Conservation (phyloP, 306 rosid genomes). For the Gleditsia sinensis region DNA sequence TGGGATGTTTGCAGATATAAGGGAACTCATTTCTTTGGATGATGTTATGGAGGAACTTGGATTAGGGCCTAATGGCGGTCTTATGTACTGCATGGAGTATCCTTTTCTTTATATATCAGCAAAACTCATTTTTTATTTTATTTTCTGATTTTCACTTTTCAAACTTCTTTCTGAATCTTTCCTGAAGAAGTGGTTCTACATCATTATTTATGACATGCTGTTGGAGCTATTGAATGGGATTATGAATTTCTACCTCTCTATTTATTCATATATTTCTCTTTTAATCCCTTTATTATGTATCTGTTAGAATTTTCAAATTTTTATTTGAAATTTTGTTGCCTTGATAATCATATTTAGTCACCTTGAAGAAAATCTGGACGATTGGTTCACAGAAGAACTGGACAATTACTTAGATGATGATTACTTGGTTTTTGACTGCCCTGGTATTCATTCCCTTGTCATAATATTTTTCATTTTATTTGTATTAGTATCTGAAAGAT, state of each 20-base stretch:
- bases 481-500: background rate
- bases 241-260: background rate
- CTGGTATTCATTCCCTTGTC: constrained; percentile 56
- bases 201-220: background rate
- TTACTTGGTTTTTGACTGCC: constrained; percentile 90
- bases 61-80: constrained; percentile 95
- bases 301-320: background rate
- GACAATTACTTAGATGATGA: constrained; percentile 90
- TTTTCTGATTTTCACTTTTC: background rate
- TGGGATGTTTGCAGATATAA: constrained; percentile 65
- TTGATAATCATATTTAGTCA: constrained; percentile 63
- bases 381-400: constrained; percentile 79
- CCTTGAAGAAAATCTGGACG: constrained; percentile 86
- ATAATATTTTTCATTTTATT: background rate
- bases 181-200: background rate
- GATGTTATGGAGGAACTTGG: constrained; percentile 99
- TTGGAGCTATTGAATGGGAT: background rate
- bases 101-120: constrained; percentile 47
- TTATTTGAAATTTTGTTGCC: constrained; percentile 36
- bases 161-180: background rate
- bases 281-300: background rate
- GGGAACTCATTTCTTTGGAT: constrained; percentile 88
- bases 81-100: constrained; percentile 99
- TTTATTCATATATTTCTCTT: background rate
- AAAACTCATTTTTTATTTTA: background rate